phyloP scores from a whole-genome alignment of 495 filamentous ascomycete species.

The Aspergillus coremiiformis region DNA sequence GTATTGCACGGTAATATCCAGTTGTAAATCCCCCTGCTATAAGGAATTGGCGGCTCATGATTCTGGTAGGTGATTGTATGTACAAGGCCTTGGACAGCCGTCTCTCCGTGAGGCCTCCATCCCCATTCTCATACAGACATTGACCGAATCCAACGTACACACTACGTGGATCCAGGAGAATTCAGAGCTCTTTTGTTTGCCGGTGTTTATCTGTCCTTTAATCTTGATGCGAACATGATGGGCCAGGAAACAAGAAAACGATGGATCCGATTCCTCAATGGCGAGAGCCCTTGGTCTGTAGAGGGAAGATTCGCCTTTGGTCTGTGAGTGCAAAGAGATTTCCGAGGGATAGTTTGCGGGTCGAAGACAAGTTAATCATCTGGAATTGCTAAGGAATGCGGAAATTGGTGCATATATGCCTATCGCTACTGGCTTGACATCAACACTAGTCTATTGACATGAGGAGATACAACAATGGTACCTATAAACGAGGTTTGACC shows the following conservation, averaged over 20 bases:
- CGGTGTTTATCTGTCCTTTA: slow-evolving; percentile 26
- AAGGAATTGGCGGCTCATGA: too few relatives aligned
- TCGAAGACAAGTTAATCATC: slow-evolving; percentile 23
- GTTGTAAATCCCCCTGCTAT: too few relatives aligned
- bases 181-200: slow-evolving; percentile 32
- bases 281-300: slow-evolving; percentile 24
- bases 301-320: slow-evolving; percentile 27
- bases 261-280: slow-evolving; percentile 31
- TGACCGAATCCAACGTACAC: slow-evolving; percentile 32
- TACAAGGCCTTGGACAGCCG: slow-evolving; percentile 20
- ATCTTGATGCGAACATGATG: slow-evolving; percentile 24
- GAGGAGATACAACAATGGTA: not conserved
- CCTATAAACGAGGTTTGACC: too few relatives aligned
- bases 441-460: slow-evolving; percentile 36
- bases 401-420: slow-evolving; percentile 27
- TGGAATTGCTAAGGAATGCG: slow-evolving; percentile 23
- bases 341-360: slow-evolving; percentile 25
- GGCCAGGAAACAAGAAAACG: slow-evolving; percentile 28
- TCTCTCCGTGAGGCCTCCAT: slow-evolving; percentile 25
- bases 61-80: too few relatives aligned
- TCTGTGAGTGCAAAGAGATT: slow-evolving; percentile 32
- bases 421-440: slow-evolving; percentile 27
- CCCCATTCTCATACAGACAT: slow-evolving; percentile 19
- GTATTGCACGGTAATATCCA: too few relatives aligned
- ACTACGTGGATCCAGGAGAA: slow-evolving; percentile 37